These are phyloP conservation scores for Trichoderma asperelloides DNA, from an alignment of 495 filamentous ascomycete genomes.

Conservation along the genomic window DNA sequence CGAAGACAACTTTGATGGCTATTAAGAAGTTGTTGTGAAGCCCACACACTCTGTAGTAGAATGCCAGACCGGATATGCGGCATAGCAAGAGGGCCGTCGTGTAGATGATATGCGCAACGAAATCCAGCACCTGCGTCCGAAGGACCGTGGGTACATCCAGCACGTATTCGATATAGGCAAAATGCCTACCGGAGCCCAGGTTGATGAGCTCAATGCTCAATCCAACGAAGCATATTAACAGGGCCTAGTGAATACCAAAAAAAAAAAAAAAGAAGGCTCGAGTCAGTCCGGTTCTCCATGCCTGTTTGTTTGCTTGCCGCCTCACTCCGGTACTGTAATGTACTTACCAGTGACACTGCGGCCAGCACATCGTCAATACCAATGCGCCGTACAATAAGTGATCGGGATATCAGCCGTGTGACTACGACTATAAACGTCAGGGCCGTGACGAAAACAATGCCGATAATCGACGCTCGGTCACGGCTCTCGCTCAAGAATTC, in stretches of 20 bases:
- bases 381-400: slow-evolving; percentile 25
- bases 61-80: slow-evolving; percentile 39
- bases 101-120: slow-evolving; percentile 38
- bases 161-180: slow-evolving; percentile 40
- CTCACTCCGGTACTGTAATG: background rate
- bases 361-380: slow-evolving; percentile 31
- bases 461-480: slow-evolving; percentile 29
- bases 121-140: slow-evolving; percentile 34
- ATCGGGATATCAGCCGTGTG: slow-evolving; percentile 27
- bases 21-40: slow-evolving; percentile 24
- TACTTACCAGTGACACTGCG: slow-evolving; percentile 25
- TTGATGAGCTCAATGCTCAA: slow-evolving; percentile 34
- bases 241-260: slow-evolving; percentile 10
- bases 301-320: too few relatives aligned
- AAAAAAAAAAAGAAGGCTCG: background rate
- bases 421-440: slow-evolving; percentile 25
- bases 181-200: slow-evolving; percentile 38
- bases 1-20: slow-evolving; percentile 26
- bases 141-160: slow-evolving; percentile 26
- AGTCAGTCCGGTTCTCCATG: too few relatives aligned
- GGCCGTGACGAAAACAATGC: slow-evolving; percentile 31
- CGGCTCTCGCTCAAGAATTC: slow-evolving; percentile 32
- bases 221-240: slow-evolving; percentile 30
- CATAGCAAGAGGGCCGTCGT: slow-evolving; percentile 37
- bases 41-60: slow-evolving; percentile 35